Evolutionary conservation across 352 stramenopile genomes (phyloP).

Genomic region (Aphanomyces astaci): DNA sequence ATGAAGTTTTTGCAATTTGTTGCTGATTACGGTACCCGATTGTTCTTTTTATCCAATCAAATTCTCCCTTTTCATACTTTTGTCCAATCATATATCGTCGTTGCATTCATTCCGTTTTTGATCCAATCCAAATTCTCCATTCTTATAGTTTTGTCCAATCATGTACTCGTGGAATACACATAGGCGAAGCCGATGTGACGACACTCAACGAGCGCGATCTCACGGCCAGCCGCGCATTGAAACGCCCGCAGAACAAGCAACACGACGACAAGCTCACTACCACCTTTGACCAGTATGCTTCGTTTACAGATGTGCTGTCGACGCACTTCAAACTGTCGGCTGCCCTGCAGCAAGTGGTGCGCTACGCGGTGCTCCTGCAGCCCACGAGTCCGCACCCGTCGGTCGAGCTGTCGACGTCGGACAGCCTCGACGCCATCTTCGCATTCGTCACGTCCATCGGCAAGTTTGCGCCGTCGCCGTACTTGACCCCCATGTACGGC

Average conservation of each 20-base stretch:
- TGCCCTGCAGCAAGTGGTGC: constrained; percentile 71
- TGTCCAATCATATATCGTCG: background rate
- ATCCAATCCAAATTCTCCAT: background rate
- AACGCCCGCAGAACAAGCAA: constrained; percentile 81
- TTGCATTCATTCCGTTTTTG: background rate
- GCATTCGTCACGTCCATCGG: constrained; percentile 70
- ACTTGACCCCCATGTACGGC: constrained; percentile 75
- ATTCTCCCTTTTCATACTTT: no score
- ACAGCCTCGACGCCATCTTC: constrained; percentile 48
- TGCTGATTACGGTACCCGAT: constrained; percentile 69
- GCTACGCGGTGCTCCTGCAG: constrained; percentile 78
- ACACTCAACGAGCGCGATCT: constrained; percentile 83
- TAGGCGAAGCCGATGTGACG: constrained; percentile 60
- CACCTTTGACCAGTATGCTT: constrained; percentile 35
- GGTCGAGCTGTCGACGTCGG: constrained; percentile 37
- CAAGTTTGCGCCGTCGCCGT: constrained; percentile 77
- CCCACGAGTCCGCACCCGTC: constrained; percentile 37
- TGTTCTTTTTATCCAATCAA: no score
- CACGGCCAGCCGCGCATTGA: constrained; percentile 64
- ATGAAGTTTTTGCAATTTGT: constrained; percentile 90
- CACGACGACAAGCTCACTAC: constrained; percentile 32
- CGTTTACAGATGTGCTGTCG: constrained; percentile 63
- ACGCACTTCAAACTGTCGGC: constrained; percentile 65
- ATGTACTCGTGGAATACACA: no score
- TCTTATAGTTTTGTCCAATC: no score